Base-by-base conservation (phyloP, 139 green algal species). In the Tetraselmis striata region DNA sequence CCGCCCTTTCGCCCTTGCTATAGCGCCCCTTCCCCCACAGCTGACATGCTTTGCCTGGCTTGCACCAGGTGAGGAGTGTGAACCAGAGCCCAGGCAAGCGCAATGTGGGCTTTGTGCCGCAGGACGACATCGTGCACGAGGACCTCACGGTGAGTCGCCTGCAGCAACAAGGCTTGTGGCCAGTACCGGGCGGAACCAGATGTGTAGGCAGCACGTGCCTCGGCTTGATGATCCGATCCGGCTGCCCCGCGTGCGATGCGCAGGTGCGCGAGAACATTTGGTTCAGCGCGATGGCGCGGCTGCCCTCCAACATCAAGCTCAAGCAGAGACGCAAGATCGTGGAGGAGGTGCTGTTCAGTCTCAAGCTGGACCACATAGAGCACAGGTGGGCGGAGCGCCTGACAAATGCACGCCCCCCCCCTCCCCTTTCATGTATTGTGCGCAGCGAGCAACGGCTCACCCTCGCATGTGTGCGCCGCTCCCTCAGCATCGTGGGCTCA, bases 251-350 rank as follows among this genome's bases (percentile, higher is more conserved):
- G 45, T 5, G 5, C 11, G 11, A 67, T 67, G 45, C 45, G 45
- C 45, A 67, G 45, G 89, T 93, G 59, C 78, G 87, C 23, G 93
- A 96, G 83, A 96, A 93, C 76, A 83, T 96, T n/a, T 75, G 85
- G n/a, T 95, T 88, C 86, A 86, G 83, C 76, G 92, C 92, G 0
- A 82, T 86, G 80, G 83, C 95, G 58, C 88, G 89, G 29, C 82
- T 93, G 29, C 80, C 85, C 18, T 59, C 67, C n/a, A 76, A 78
- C 30, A 80, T 91, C 80, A 76, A 74, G 2, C 45, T 82, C 1
- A 26, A 75, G 59, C 67, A 84, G 78, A 78, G 79, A 80, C 76
- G 32, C 77, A 84, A 29, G 77, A 86, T 88, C 29, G 84, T 90
- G 78, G 89, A 90, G 28, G 82, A 85, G 25, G 82, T 89, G 28